These are phyloP conservation scores for Trichosanthes cucumerina DNA, from an alignment of 306 rosid species.

Conservation along the genomic window DNA sequence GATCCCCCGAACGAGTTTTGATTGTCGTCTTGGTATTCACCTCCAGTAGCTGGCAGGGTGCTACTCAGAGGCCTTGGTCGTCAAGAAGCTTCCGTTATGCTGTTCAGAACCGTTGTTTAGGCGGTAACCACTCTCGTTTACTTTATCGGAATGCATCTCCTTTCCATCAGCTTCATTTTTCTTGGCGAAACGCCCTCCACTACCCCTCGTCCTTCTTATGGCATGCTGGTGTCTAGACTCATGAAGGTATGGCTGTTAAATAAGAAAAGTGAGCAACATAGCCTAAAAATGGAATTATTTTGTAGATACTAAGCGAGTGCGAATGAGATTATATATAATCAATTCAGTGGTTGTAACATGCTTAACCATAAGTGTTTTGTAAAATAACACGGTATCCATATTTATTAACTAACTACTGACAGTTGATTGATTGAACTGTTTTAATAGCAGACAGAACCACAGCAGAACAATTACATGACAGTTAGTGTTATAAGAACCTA, in stretches of 20 bases:
- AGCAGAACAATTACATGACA: background rate
- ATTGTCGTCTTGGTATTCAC: conserved; percentile 26
- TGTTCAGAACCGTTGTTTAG: conserved; percentile 40
- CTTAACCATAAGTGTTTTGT: background rate
- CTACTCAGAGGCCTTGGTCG: conserved; percentile 45
- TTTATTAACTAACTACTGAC: background rate
- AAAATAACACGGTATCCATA: background rate
- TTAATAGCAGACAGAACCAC: background rate
- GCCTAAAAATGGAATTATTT: background rate
- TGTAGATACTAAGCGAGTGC: background rate
- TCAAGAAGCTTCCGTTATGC: conserved; percentile 46
- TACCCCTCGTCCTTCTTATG: conserved; percentile 79
- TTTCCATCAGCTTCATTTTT: conserved; percentile 32
- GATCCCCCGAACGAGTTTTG: conserved; percentile 7
- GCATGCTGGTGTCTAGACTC: conserved; percentile 99
- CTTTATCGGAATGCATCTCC: conserved; percentile 34
- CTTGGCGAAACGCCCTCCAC: conserved; percentile 93
- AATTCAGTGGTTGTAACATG: background rate
- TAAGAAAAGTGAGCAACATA: background rate
- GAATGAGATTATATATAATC: background rate
- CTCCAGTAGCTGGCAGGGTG: conserved; percentile 53
- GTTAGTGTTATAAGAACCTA: background rate
- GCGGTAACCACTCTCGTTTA: conserved; percentile 36
- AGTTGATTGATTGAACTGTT: background rate
- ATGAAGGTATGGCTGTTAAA: conserved; percentile 82